These are phyloP conservation scores for Hypoxylon rubiginosum DNA, from an alignment of 2,329 filamentous ascomycete species.

Conservation along the genomic window DNA sequence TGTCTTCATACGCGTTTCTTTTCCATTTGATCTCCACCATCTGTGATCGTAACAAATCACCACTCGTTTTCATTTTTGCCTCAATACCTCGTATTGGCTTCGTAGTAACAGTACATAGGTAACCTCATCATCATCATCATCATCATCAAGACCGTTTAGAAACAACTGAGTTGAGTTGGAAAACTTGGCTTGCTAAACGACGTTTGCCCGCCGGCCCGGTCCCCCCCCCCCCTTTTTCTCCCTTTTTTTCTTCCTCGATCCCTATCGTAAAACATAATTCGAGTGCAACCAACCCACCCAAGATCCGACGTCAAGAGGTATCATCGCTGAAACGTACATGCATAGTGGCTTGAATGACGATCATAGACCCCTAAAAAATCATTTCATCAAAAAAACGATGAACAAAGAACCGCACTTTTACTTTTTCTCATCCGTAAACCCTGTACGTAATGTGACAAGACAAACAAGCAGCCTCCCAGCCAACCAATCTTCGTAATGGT, in stretches of 20 bases:
- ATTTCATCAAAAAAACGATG: slow-evolving; percentile 3
- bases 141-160: slow-evolving; percentile 10
- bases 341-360: slow-evolving; percentile 31
- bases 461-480: slow-evolving; percentile 8
- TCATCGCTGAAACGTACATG: slow-evolving; percentile 44
- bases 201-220: slow-evolving; percentile 38
- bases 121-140: slow-evolving; percentile 2
- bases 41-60: slow-evolving; percentile 35
- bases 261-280: slow-evolving; percentile 1
- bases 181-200: slow-evolving; percentile 1
- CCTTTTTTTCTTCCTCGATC: slow-evolving; percentile 8
- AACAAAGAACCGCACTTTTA: slow-evolving; percentile 14
- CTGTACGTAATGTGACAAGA: slow-evolving; percentile 3
- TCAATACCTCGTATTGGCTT: slow-evolving; percentile 22
- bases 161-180: background rate
- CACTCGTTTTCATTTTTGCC: slow-evolving; percentile 14
- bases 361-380: slow-evolving; percentile 40
- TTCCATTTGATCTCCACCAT: slow-evolving; percentile 12
- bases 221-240: slow-evolving; percentile 20
- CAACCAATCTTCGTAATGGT: slow-evolving; percentile 27
- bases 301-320: slow-evolving; percentile 43
- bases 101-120: slow-evolving; percentile 23
- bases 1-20: slow-evolving; percentile 21
- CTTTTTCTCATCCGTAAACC: slow-evolving; percentile 17
- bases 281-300: slow-evolving; percentile 40